Percentiles rank a stretch among this genome's conserved stretches.
Evolutionary conservation across 2,329 filamentous ascomycete genomes (phyloP).

Genomic region (Ustilaginoidea virens): DNA sequence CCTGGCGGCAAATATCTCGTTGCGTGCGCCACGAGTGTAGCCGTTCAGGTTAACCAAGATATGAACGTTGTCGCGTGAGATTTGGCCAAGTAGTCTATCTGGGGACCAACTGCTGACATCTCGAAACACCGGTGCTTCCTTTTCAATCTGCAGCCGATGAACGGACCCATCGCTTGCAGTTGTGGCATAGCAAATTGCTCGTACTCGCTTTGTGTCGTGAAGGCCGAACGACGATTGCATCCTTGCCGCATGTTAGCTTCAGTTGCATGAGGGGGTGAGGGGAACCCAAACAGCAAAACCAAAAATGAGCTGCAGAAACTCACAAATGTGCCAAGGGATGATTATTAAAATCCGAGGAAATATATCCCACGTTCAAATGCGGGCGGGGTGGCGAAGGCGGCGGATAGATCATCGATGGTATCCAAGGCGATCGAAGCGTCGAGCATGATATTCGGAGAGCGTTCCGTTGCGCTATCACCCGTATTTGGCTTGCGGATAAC

Average conservation of each 20-base stretch:
- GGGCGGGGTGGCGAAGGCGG: constrained; percentile 72
- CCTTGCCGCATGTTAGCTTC: constrained; percentile 15
- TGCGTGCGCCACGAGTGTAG: constrained; percentile 90
- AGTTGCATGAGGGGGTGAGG: neutral
- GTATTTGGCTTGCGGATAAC: constrained; percentile 77
- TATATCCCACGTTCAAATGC: constrained; percentile 81
- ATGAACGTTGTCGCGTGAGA: constrained; percentile 76
- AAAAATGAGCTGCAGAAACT: constrained; percentile 12
- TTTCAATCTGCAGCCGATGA: constrained; percentile 85
- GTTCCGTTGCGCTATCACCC: constrained; percentile 89
- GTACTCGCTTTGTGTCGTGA: constrained; percentile 57
- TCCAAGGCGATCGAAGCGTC: constrained; percentile 74
- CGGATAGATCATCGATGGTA: constrained; percentile 65
- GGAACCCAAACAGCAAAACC: neutral
- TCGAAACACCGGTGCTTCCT: constrained; percentile 77
- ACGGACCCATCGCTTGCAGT: constrained; percentile 78
- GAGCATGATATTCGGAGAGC: constrained; percentile 85
- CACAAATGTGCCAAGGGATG: constrained; percentile 84
- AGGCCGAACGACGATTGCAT: constrained; percentile 99
- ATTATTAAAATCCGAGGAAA: constrained; percentile 98
- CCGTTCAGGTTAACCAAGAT: constrained; percentile 96
- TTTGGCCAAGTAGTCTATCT: constrained; percentile 72
- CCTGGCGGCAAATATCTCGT: constrained; percentile 90
- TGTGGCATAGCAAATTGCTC: constrained; percentile 90
- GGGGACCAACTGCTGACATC: constrained; percentile 80